A percentile compares a stretch with the other conserved stretches of the same genome.
Evolutionary conservation across 2,329 filamentous ascomycete species (phyloP).

Genomic region (Trichoderma sp.): DNA sequence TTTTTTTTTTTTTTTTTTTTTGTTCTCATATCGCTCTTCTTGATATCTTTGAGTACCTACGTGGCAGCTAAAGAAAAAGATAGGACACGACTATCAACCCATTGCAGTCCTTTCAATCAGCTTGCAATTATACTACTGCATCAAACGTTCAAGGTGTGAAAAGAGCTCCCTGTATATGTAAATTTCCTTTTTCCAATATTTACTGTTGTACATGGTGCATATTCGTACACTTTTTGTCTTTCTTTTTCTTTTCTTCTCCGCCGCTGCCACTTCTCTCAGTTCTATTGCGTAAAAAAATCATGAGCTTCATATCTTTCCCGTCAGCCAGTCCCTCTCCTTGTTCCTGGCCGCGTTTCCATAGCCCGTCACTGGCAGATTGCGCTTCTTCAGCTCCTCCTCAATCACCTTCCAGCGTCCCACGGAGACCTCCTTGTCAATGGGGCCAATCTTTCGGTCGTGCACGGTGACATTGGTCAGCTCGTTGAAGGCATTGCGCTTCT

Average conservation of each 20-base stretch:
- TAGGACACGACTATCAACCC: not conserved
- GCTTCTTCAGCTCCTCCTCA: constrained; percentile 65
- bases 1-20: too few species aligned
- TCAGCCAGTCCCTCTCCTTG: constrained; percentile 48
- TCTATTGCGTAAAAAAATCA: not conserved
- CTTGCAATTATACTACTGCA: not conserved
- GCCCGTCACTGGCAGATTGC: constrained; percentile 61
- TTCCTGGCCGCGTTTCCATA: constrained; percentile 43
- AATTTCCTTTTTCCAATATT: not conserved
- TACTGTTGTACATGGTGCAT: constrained; percentile 22
- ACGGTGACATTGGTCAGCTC: constrained; percentile 71
- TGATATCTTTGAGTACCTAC: not conserved
- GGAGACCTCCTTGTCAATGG: constrained; percentile 70
- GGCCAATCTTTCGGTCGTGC: constrained; percentile 63
- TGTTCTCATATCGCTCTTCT: not conserved
- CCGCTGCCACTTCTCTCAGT: not conserved
- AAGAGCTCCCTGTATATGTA: not conserved
- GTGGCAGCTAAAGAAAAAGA: not conserved
- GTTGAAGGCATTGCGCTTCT: constrained; percentile 47
- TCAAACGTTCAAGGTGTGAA: not conserved
- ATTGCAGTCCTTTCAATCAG: not conserved
- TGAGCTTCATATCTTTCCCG: constrained; percentile 37
- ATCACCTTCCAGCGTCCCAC: constrained; percentile 80
- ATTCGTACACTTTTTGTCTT: constrained; percentile 14
- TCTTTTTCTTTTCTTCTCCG: not conserved